phyloP scores from a whole-genome alignment of 2,329 filamentous ascomycete genomes.

The Diaporthe ampelina region DNA sequence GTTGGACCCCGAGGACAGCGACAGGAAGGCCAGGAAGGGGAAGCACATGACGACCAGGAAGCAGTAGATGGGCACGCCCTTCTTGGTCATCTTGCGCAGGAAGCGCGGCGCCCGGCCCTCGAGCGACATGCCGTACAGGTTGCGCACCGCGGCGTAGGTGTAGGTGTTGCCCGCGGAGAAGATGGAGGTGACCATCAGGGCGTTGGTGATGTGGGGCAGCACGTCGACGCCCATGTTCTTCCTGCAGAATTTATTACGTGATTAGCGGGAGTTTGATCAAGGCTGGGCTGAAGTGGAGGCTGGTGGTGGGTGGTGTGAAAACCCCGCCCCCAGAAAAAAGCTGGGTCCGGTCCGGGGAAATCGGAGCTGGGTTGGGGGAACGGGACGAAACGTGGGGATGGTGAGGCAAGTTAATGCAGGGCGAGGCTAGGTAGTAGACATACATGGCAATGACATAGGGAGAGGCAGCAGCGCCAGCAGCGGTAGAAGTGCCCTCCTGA shows the following conservation, averaged over 20 bases:
- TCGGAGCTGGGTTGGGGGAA: too few species aligned
- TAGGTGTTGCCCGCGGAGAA: slow-evolving; percentile 43
- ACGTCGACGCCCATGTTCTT: slow-evolving; percentile 65
- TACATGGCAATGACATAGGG: slow-evolving; percentile 75
- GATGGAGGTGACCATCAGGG: slow-evolving; percentile 51
- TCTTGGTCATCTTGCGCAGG: slow-evolving; percentile 70
- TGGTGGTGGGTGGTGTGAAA: not conserved
- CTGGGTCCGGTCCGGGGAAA: not conserved
- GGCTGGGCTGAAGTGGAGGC: slow-evolving; percentile 9
- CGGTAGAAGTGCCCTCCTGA: slow-evolving; percentile 57
- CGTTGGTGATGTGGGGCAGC: slow-evolving; percentile 71
- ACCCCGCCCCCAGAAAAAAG: not conserved
- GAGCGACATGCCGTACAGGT: slow-evolving; percentile 41
- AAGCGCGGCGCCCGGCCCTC: slow-evolving; percentile 50
- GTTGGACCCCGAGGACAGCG: slow-evolving; percentile 36
- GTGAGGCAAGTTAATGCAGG: not conserved
- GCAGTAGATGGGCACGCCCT: slow-evolving; percentile 73
- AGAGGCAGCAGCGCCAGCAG: slow-evolving; percentile 64
- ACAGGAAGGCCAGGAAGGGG: slow-evolving; percentile 56
- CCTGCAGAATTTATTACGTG: slow-evolving; percentile 19
- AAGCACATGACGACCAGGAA: slow-evolving; percentile 68
- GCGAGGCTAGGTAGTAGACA: not conserved
- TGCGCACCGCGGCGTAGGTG: slow-evolving; percentile 41
- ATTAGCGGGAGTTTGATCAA: slow-evolving; percentile 10
- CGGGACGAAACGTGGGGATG: not conserved